phyloP scores from a whole-genome alignment of 176 grass and related monocot genomes.

The Cenchrus americanus region DNA sequence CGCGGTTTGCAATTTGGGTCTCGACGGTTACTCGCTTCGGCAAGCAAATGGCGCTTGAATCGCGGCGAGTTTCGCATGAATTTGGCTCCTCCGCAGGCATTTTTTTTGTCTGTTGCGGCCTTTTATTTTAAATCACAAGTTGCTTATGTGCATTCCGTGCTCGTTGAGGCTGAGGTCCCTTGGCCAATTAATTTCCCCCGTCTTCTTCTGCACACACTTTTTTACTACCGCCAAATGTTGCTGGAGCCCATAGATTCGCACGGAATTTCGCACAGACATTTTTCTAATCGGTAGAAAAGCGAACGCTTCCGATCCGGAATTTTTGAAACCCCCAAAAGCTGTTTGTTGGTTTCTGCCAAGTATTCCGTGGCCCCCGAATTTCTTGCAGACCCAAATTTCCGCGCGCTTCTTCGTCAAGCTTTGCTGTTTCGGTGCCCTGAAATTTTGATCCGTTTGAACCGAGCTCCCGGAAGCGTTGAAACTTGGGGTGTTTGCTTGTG shows the following conservation, averaged over 20 bases:
- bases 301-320: constrained; percentile 12
- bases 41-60: constrained; percentile 21
- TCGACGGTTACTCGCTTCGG: background rate
- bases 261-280: background rate
- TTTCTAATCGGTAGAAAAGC: constrained; percentile 10
- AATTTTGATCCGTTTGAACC: constrained; percentile 50
- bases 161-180: constrained; percentile 32
- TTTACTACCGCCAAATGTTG: constrained; percentile 26
- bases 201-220: background rate
- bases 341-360: background rate
- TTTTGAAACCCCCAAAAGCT: background rate
- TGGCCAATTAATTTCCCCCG: constrained; percentile 2
- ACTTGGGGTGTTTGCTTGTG: constrained; percentile 1
- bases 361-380: constrained; percentile 19
- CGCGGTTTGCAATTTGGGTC: background rate
- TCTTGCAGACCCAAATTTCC: constrained; percentile 26
- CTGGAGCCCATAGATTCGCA: constrained; percentile 9
- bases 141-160: constrained; percentile 57
- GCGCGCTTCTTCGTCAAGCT: constrained; percentile 10
- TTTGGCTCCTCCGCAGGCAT: background rate
- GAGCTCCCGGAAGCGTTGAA: constrained; percentile 20
- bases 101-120: constrained; percentile 49
- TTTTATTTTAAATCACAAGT: constrained; percentile 51
- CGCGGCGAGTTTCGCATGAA: constrained; percentile 9
- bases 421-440: constrained; percentile 4